These are phyloP conservation scores for Eutypella sp. DNA, from an alignment of 2,329 filamentous ascomycete genomes.

Conservation along the genomic window DNA sequence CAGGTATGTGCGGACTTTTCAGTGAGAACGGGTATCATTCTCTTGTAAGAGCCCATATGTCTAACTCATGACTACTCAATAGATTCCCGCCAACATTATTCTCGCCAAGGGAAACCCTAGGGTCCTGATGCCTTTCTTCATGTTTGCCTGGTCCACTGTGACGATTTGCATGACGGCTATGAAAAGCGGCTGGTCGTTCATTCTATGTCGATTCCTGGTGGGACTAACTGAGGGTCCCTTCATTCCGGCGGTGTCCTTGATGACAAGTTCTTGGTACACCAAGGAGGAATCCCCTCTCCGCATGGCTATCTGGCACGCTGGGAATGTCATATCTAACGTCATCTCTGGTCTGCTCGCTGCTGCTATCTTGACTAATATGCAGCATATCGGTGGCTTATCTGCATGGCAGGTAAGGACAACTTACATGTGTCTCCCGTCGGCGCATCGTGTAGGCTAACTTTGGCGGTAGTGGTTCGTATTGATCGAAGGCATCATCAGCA, in stretches of 20 bases:
- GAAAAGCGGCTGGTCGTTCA: slow-evolving; percentile 22
- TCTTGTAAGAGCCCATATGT: too few relatives aligned
- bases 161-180: slow-evolving; percentile 40
- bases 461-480: slow-evolving; percentile 33
- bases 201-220: slow-evolving; percentile 27
- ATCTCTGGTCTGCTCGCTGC: slow-evolving; percentile 39
- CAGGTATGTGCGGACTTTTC: too few relatives aligned
- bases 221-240: slow-evolving; percentile 33
- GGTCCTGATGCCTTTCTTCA: slow-evolving; percentile 31
- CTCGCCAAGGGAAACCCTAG: slow-evolving; percentile 35
- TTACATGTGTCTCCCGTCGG: background rate
- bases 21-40: too few relatives aligned
- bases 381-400: slow-evolving; percentile 27
- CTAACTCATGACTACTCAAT: too few relatives aligned
- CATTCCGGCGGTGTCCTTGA: slow-evolving; percentile 42
- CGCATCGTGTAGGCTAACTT: background rate
- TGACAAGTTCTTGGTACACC: slow-evolving; percentile 43
- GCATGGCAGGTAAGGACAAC: slow-evolving; percentile 28
- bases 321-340: slow-evolving; percentile 39
- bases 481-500: slow-evolving; percentile 31
- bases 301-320: slow-evolving; percentile 41
- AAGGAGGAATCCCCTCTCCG: slow-evolving; percentile 37
- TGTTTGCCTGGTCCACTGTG: slow-evolving; percentile 38
- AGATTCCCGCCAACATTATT: slow-evolving; percentile 40
- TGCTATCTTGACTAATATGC: slow-evolving; percentile 39